phyloP scores from a whole-genome alignment of 495 filamentous ascomycete genomes.

The Neurospora sp. region DNA sequence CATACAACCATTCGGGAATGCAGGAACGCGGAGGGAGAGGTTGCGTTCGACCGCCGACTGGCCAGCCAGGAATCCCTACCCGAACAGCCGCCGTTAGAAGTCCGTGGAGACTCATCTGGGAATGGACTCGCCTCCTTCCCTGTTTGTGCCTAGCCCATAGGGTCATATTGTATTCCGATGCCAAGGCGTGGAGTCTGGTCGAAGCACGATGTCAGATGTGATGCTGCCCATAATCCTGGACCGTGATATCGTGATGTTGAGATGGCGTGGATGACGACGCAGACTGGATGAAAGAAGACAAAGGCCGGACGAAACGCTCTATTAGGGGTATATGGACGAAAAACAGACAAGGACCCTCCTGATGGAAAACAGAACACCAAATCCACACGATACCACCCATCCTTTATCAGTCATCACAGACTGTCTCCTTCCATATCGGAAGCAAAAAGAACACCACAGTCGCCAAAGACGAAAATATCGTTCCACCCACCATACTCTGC shows the following conservation, averaged over 20 bases:
- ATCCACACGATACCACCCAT: background rate
- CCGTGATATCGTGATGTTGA: background rate
- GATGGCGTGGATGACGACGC: background rate
- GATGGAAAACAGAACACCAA: background rate
- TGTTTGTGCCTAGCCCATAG: background rate
- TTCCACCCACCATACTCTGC: constrained; percentile 29
- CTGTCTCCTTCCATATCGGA: constrained; percentile 29
- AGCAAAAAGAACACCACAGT: constrained; percentile 28
- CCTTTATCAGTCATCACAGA: background rate
- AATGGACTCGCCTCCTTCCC: background rate
- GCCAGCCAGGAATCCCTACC: constrained; percentile 8
- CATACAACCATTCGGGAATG: constrained; percentile 7
- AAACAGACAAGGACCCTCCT: background rate
- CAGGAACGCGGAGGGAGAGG: constrained; percentile 23
- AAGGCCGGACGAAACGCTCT: background rate
- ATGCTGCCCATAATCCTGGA: background rate
- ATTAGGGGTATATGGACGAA: background rate
- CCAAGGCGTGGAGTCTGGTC: background rate
- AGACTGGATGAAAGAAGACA: background rate
- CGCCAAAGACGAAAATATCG: constrained; percentile 23
- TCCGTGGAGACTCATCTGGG: background rate
- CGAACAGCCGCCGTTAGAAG: constrained; percentile 15
- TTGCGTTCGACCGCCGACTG: constrained; percentile 6
- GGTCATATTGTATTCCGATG: background rate
- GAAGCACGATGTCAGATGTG: background rate